Evolutionary conservation across 139 green algal genomes (phyloP).

Genomic region (Eudorina sp.): DNA sequence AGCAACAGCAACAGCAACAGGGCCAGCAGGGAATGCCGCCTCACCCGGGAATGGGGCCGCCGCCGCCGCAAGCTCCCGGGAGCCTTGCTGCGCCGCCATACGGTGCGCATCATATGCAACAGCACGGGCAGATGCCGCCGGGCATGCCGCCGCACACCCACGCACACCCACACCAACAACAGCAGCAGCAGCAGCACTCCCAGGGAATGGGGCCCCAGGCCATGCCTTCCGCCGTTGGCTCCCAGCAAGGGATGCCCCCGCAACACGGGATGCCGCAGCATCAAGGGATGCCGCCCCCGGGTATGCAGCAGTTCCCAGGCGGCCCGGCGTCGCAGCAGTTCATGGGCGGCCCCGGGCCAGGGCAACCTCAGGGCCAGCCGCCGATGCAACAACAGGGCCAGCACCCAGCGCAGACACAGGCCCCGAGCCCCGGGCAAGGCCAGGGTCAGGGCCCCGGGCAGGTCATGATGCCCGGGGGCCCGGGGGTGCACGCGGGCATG

Average conservation of each 20-base stretch:
- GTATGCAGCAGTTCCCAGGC: conserved; percentile 20
- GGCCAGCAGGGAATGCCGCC: neutral
- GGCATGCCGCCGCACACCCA: neutral
- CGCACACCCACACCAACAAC: neutral
- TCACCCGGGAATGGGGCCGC: neutral
- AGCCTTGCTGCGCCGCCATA: no score
- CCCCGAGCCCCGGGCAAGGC: neutral
- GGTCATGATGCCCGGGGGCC: neutral
- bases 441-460: neutral
- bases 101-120: neutral
- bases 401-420: neutral
- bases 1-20: conserved; percentile 25
- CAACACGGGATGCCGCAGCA: neutral
- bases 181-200: neutral
- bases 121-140: neutral
- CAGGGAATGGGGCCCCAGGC: neutral
- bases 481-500: neutral
- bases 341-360: neutral
- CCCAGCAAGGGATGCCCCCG: neutral
- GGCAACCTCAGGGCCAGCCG: neutral
- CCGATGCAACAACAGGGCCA: conserved; percentile 8
- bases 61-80: conserved; percentile 18
- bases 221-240: no score
- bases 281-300: neutral
- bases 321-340: neutral